Conservation (phyloP, 257 asterid genomes). For the Solanum virginianum region DNA sequence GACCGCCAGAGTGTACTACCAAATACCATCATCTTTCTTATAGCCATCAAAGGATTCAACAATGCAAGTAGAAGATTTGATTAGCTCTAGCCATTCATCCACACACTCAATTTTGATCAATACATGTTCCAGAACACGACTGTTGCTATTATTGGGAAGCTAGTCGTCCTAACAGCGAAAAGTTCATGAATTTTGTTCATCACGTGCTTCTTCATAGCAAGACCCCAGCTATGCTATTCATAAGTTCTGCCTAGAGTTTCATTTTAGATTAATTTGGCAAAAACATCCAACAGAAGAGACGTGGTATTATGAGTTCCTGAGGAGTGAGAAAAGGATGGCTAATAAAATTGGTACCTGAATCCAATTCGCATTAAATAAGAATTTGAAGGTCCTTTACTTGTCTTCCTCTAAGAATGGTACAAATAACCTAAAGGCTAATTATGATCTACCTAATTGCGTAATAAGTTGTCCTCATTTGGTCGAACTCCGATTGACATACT, state of each 20-base stretch:
- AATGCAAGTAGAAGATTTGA: slow-evolving; percentile 5
- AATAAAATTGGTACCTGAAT: slow-evolving; percentile 8
- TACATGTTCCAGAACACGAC: background rate
- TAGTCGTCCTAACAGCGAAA: background rate
- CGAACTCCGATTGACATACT: slow-evolving; percentile 5
- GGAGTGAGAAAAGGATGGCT: background rate
- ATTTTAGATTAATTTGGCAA: background rate
- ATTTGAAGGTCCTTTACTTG: slow-evolving; percentile 19
- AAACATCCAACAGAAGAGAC: background rate
- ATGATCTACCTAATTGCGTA: slow-evolving; percentile 10
- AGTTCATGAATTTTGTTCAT: slow-evolving; percentile 3
- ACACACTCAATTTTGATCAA: slow-evolving; percentile 10
- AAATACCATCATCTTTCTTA: slow-evolving; percentile 10
- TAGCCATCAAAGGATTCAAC: background rate
- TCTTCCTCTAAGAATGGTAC: background rate
- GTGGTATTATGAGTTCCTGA: background rate
- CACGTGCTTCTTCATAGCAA: slow-evolving; percentile 3
- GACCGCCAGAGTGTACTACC: slow-evolving; percentile 16
- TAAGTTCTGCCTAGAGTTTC: slow-evolving; percentile 5
- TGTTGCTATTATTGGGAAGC: background rate
- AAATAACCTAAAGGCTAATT: background rate
- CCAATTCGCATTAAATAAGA: slow-evolving; percentile 10
- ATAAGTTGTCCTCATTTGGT: slow-evolving; percentile 7
- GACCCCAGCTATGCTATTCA: background rate
- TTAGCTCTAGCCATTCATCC: slow-evolving; percentile 12